These are phyloP conservation scores for Fomitopsis betulina DNA, from an alignment of 1,284 basidiomycete genomes.

Conservation along the genomic window DNA sequence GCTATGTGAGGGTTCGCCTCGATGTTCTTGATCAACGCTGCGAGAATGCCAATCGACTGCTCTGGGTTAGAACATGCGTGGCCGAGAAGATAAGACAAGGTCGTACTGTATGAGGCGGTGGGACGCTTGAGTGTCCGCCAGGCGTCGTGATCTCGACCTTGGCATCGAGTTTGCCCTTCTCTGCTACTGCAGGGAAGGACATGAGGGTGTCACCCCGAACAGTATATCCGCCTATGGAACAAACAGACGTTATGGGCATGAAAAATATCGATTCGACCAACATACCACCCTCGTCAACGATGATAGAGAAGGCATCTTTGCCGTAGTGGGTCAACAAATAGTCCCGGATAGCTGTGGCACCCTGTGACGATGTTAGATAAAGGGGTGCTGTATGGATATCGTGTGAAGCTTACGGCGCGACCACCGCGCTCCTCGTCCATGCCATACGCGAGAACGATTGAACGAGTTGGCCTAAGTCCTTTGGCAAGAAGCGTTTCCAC, in stretches of 20 bases:
- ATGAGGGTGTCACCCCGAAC: slow-evolving; percentile 34
- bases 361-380: slow-evolving; percentile 28
- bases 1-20: slow-evolving; percentile 44
- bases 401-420: slow-evolving; percentile 30
- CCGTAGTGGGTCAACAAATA: slow-evolving; percentile 49
- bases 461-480: slow-evolving; percentile 47
- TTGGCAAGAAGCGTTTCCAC: slow-evolving; percentile 50
- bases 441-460: slow-evolving; percentile 60
- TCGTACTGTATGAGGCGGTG: slow-evolving; percentile 50
- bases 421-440: slow-evolving; percentile 68
- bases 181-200: slow-evolving; percentile 49
- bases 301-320: slow-evolving; percentile 46
- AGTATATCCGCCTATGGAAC: slow-evolving; percentile 26
- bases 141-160: slow-evolving; percentile 44
- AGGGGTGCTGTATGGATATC: not conserved
- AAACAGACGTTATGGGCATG: not conserved
- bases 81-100: not conserved
- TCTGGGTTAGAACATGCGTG: not conserved
- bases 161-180: slow-evolving; percentile 67
- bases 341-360: slow-evolving; percentile 44
- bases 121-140: slow-evolving; percentile 66
- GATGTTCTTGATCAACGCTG: slow-evolving; percentile 43
- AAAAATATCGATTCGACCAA: not conserved
- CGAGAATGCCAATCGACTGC: slow-evolving; percentile 54
- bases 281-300: slow-evolving; percentile 49